A percentile compares a stretch with the other conserved stretches of the same genome.
These are phyloP conservation scores for Zygosaccharomyces pseudobailii DNA, from an alignment of 1,139 yeast species.

Conservation along the genomic window DNA sequence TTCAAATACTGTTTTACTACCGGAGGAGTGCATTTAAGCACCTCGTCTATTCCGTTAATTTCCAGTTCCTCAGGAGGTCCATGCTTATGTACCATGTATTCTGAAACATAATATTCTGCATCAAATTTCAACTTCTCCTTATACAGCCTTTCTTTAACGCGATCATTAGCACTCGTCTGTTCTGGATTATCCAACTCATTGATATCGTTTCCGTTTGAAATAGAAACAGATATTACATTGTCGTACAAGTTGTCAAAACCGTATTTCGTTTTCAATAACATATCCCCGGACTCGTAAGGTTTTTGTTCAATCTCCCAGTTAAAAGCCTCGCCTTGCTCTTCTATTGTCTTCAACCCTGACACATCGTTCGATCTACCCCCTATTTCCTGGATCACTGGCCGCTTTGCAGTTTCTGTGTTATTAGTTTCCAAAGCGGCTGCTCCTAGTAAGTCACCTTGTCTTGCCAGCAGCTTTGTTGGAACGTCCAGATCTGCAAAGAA, in stretches of 20 bases:
- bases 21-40: constrained; percentile 58
- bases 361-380: constrained; percentile 34
- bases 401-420: constrained; percentile 17
- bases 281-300: constrained; percentile 24
- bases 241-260: constrained; percentile 75
- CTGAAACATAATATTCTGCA: constrained; percentile 85
- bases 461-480: constrained; percentile 72
- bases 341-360: constrained; percentile 17
- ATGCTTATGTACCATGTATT: constrained; percentile 56
- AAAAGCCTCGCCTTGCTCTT: constrained; percentile 55
- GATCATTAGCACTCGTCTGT: constrained; percentile 46
- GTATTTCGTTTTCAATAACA: constrained; percentile 41
- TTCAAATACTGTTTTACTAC: constrained; percentile 40
- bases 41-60: constrained; percentile 48
- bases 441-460: constrained; percentile 43
- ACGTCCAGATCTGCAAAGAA: constrained; percentile 78
- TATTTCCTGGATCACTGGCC: constrained; percentile 62
- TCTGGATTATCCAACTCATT: constrained; percentile 86
- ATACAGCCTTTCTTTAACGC: constrained; percentile 60
- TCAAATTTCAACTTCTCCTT: constrained; percentile 79
- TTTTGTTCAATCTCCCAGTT: constrained; percentile 79
- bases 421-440: constrained; percentile 29
- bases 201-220: constrained; percentile 82
- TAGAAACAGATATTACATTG: constrained; percentile 58
- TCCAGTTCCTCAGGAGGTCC: constrained; percentile 46